A percentile compares a stretch with the other conserved stretches of the same genome.
Evolutionary conservation across 805 yeast species (phyloP).

Genomic region (Cyberlindnera amylophila): DNA sequence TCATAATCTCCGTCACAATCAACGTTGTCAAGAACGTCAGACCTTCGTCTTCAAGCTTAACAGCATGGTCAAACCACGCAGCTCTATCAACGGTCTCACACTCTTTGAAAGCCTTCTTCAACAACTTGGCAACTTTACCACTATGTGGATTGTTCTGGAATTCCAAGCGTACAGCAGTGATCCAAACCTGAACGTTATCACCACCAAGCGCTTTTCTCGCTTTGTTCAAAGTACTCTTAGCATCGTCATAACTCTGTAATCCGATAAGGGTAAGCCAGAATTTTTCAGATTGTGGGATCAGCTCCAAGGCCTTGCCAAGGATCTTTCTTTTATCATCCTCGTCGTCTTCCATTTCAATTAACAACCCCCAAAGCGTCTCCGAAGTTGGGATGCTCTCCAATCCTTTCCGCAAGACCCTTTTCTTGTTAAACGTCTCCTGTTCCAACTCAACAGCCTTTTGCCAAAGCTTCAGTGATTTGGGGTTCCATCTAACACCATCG

Average conservation of each 20-base stretch:
- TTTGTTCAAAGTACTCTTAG: slow-evolving; percentile 49
- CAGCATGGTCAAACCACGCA: slow-evolving; percentile 58
- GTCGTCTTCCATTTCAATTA: slow-evolving; percentile 58
- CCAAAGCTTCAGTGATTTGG: slow-evolving; percentile 67
- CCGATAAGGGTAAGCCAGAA: slow-evolving; percentile 62
- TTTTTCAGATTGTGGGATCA: slow-evolving; percentile 60
- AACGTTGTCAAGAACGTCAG: slow-evolving; percentile 48
- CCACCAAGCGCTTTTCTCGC: slow-evolving; percentile 56
- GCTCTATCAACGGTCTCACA: slow-evolving; percentile 32
- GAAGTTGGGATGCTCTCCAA: slow-evolving; percentile 59
- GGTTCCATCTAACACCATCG: slow-evolving; percentile 58
- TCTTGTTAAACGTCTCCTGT: slow-evolving; percentile 46
- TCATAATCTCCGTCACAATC: slow-evolving; percentile 42
- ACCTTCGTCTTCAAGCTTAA: slow-evolving; percentile 44
- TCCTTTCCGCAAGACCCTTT: slow-evolving; percentile 64
- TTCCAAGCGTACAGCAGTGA: slow-evolving; percentile 66
- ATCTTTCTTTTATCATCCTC: slow-evolving; percentile 47
- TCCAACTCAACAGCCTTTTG: slow-evolving; percentile 65
- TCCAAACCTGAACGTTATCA: slow-evolving; percentile 53
- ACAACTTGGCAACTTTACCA: slow-evolving; percentile 43
- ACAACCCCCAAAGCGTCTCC: slow-evolving; percentile 62
- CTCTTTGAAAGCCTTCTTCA: slow-evolving; percentile 46
- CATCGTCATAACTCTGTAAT: slow-evolving; percentile 40
- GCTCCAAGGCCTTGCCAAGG: slow-evolving; percentile 59
- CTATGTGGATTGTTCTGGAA: slow-evolving; percentile 44